Evolutionary conservation across 2,329 filamentous ascomycete species (phyloP).

Genomic region (Aspergillus sp.): DNA sequence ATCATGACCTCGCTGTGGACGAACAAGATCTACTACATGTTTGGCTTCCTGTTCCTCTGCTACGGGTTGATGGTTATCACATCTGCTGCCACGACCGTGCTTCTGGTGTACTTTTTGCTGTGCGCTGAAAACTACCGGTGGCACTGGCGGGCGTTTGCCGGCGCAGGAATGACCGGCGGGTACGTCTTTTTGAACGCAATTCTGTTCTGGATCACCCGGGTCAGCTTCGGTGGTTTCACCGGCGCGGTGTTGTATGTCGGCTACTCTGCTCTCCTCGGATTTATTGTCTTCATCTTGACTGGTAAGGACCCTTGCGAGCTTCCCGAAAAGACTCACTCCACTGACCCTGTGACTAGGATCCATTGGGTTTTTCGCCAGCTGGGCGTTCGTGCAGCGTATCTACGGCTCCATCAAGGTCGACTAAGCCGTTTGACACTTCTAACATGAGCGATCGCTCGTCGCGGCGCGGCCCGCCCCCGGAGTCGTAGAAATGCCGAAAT

Average conservation of each 20-base stretch:
- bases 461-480: conserved; percentile 1
- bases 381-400: conserved; percentile 91
- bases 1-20: conserved; percentile 99
- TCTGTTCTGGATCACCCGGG: conserved; percentile 85
- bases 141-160: conserved; percentile 96
- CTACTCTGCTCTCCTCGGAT: conserved; percentile 85
- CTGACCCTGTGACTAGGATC: conserved; percentile 61
- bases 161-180: conserved; percentile 82
- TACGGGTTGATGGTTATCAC: conserved; percentile 98
- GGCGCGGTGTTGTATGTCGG: conserved; percentile 90
- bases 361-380: conserved; percentile 93
- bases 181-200: conserved; percentile 93
- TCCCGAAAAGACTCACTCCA: background rate
- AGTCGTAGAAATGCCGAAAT: background rate
- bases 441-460: background rate
- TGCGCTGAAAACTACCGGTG: conserved; percentile 98
- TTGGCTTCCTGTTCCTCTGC: conserved; percentile 96
- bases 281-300: conserved; percentile 89
- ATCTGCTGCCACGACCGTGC: conserved; percentile 83
- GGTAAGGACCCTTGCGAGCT: conserved; percentile 61
- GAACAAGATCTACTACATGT: conserved; percentile 99
- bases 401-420: conserved; percentile 99
- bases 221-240: conserved; percentile 80
- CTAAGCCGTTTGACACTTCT: conserved; percentile 45
- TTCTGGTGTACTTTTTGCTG: conserved; percentile 94